Percentiles rank a stretch among this genome's conserved stretches.
Conservation (phyloP, 805 yeast genomes). For the Vanderwaltozyma tropicalis region DNA sequence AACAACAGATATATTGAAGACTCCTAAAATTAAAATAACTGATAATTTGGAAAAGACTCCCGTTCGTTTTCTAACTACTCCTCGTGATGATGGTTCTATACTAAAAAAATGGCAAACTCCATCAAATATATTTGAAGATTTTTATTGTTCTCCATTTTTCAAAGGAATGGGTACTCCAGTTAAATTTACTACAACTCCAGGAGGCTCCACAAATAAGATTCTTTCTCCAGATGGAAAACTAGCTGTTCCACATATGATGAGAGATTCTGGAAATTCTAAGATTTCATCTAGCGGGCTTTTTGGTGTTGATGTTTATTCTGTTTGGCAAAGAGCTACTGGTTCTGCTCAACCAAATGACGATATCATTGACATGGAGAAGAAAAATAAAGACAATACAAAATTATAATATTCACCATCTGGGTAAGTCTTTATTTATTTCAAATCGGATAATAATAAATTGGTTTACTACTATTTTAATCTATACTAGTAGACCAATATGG, state of each 20-base stretch:
- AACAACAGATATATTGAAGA: slow-evolving; percentile 11
- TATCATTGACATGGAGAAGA: background rate
- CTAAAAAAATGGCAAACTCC: slow-evolving; percentile 27
- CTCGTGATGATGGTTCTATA: slow-evolving; percentile 14
- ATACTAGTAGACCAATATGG: too few relatives aligned
- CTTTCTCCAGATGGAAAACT: slow-evolving; percentile 3
- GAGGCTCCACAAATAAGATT: slow-evolving; percentile 6
- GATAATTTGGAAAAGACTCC: slow-evolving; percentile 18
- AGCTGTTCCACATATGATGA: background rate
- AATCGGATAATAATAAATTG: too few relatives aligned
- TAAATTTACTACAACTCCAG: slow-evolving; percentile 11
- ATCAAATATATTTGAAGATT: slow-evolving; percentile 25
- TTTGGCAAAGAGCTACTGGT: slow-evolving; percentile 26
- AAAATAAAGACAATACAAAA: background rate
- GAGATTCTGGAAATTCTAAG: slow-evolving; percentile 17
- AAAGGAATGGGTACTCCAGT: slow-evolving; percentile 18
- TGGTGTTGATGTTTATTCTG: slow-evolving; percentile 29
- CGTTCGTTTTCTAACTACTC: slow-evolving; percentile 14
- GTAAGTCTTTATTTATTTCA: too few relatives aligned
- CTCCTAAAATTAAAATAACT: slow-evolving; percentile 15
- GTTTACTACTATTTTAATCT: too few relatives aligned
- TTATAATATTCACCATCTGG: too few relatives aligned
- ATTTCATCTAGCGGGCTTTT: slow-evolving; percentile 23
- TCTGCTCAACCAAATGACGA: background rate
- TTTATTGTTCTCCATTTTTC: slow-evolving; percentile 25